Conservation (phyloP, 2,329 filamentous ascomycete species). For the Xylaria sp. region DNA sequence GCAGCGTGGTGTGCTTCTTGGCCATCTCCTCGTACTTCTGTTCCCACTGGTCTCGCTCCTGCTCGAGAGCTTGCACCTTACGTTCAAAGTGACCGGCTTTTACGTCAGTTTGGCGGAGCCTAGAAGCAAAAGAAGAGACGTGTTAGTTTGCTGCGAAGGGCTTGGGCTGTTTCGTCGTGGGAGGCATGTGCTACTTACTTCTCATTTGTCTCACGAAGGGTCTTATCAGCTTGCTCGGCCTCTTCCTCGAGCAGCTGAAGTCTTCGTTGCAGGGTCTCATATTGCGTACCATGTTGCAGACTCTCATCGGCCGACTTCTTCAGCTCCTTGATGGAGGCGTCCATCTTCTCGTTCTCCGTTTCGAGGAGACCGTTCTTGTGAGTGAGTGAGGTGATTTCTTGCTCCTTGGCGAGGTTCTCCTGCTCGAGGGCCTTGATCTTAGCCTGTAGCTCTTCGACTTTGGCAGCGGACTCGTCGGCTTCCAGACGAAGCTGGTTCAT, state of each 20-base stretch:
- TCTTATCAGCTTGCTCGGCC: constrained; percentile 96
- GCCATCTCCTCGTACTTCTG: constrained; percentile 97
- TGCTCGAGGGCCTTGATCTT: constrained; percentile 93
- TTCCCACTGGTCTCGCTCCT: constrained; percentile 93
- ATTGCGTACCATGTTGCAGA: constrained; percentile 84
- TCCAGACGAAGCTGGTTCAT: constrained; percentile 95
- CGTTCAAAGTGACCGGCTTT: constrained; percentile 99
- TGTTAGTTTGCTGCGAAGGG: constrained; percentile 18
- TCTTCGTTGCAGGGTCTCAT: constrained; percentile 90
- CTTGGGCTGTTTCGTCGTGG: not conserved
- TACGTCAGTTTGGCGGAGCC: constrained; percentile 98
- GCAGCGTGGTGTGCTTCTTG: constrained; percentile 93
- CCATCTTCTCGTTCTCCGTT: constrained; percentile 90
- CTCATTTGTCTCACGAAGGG: constrained; percentile 95
- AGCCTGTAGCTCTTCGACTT: constrained; percentile 86
- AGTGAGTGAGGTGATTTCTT: constrained; percentile 94
- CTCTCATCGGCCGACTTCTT: constrained; percentile 89
- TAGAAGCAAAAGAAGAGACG: constrained; percentile 52
- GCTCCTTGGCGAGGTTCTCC: constrained; percentile 95
- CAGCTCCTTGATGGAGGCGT: constrained; percentile 82
- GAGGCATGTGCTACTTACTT: constrained; percentile 73
- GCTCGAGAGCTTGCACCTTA: constrained; percentile 97
- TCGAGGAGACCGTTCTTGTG: constrained; percentile 97
- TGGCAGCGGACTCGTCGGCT: constrained; percentile 83
- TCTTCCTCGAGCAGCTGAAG: constrained; percentile 98